phyloP scores from a whole-genome alignment of 2,329 filamentous ascomycete species.

The Penicillium concentricum region DNA sequence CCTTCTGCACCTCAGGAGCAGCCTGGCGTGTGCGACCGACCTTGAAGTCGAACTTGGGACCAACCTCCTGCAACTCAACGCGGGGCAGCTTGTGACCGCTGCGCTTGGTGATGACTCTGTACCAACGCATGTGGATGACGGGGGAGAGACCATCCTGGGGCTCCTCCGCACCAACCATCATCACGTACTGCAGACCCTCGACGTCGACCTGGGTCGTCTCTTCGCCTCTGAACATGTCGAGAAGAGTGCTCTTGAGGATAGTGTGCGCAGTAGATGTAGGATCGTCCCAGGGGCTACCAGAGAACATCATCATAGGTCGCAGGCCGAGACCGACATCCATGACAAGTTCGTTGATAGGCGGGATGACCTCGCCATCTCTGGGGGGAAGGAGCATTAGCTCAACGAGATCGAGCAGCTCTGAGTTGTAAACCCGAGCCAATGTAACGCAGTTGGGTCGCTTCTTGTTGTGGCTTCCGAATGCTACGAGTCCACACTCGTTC shows the following conservation, averaged over 20 bases:
- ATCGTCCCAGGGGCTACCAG: slow-evolving; percentile 82
- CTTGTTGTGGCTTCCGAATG: slow-evolving; percentile 84
- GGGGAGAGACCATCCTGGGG: slow-evolving; percentile 42
- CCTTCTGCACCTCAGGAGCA: slow-evolving; percentile 72
- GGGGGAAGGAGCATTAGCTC: slow-evolving; percentile 81
- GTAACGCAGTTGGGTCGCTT: slow-evolving; percentile 93
- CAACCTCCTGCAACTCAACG: slow-evolving; percentile 93
- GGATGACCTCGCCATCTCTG: slow-evolving; percentile 48
- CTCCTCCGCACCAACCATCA: slow-evolving; percentile 77
- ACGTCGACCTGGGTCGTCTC: slow-evolving; percentile 82
- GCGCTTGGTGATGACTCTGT: slow-evolving; percentile 81
- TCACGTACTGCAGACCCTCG: slow-evolving; percentile 87
- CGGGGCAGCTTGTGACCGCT: slow-evolving; percentile 83
- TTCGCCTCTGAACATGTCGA: slow-evolving; percentile 89
- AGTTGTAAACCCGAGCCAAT: slow-evolving; percentile 75
- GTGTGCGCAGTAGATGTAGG: slow-evolving; percentile 77
- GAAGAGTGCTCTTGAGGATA: slow-evolving; percentile 79
- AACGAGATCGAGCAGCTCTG: slow-evolving; percentile 91
- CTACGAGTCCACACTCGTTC: slow-evolving; percentile 84
- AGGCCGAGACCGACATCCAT: slow-evolving; percentile 69
- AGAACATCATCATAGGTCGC: slow-evolving; percentile 88
- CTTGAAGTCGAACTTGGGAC: slow-evolving; percentile 87
- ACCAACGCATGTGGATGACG: slow-evolving; percentile 68
- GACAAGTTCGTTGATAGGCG: slow-evolving; percentile 56
- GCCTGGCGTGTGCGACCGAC: slow-evolving; percentile 67